These are phyloP conservation scores for Castanea sativa DNA, from an alignment of 306 rosid species.

Conservation along the genomic window DNA sequence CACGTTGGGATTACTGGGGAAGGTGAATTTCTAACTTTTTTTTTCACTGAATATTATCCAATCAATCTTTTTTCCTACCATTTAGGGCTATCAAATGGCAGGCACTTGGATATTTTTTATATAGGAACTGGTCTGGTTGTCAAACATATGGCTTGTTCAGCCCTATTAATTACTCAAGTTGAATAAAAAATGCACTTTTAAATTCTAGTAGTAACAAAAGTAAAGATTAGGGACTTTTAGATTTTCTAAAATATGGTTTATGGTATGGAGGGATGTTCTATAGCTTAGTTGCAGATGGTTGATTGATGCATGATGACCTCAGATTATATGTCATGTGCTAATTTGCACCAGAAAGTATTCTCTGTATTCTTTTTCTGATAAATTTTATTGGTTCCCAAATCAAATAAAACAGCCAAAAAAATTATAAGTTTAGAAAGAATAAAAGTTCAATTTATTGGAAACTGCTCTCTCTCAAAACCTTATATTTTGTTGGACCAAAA, in stretches of 20 bases:
- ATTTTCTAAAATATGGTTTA: background rate
- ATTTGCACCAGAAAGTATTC: background rate
- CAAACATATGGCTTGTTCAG: background rate
- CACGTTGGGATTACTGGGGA: constrained; percentile 99
- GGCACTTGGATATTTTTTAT: background rate
- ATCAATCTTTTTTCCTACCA: background rate
- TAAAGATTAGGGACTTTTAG: background rate
- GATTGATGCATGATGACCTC: background rate
- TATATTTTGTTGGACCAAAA: background rate
- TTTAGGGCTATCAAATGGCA: background rate
- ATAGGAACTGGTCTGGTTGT: background rate
- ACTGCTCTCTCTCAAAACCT: background rate
- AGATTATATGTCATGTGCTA: background rate
- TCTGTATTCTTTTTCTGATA: background rate
- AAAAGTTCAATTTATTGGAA: background rate
- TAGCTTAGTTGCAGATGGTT: background rate
- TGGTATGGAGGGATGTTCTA: background rate
- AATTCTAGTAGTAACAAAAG: background rate
- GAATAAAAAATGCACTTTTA: background rate
- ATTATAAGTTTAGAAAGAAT: background rate
- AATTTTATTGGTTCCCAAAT: background rate
- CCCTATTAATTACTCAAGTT: background rate
- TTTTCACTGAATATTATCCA: background rate
- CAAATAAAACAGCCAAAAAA: background rate
- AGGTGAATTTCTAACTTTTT: constrained; percentile 38